These are phyloP conservation scores for Leishmania tarentolae DNA, from an alignment of 208 protist genomes.

Conservation along the genomic window DNA sequence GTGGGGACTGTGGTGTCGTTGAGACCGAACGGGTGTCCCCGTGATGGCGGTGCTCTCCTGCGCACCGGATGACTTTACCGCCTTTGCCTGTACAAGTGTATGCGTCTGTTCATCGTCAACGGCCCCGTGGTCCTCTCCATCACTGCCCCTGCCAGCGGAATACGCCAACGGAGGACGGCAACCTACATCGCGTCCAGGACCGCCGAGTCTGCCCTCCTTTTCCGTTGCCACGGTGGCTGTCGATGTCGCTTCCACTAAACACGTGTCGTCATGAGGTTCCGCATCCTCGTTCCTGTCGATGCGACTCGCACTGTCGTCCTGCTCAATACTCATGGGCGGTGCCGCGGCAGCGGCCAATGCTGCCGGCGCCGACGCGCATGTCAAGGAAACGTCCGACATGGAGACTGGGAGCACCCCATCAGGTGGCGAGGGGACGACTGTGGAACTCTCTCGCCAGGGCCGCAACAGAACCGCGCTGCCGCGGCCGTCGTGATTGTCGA, in stretches of 20 bases:
- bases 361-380: background rate
- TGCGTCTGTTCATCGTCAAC: background rate
- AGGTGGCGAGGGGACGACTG: slow-evolving; percentile 9
- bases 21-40: background rate
- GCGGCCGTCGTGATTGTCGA: background rate
- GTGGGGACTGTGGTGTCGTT: background rate
- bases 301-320: slow-evolving; percentile 1
- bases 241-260: background rate
- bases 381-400: slow-evolving; percentile 2
- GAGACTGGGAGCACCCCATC: slow-evolving; percentile 7
- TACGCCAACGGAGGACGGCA: background rate
- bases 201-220: background rate
- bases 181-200: background rate
- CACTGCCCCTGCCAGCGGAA: background rate
- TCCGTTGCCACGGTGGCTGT: too few species aligned
- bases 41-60: background rate
- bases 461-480: background rate
- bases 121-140: background rate
- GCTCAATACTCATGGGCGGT: background rate
- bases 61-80: background rate
- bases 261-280: background rate
- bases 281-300: background rate
- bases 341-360: background rate
- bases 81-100: background rate
- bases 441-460: background rate